phyloP scores from a whole-genome alignment of 176 grass and related monocot species.

The Oryza punctata region DNA sequence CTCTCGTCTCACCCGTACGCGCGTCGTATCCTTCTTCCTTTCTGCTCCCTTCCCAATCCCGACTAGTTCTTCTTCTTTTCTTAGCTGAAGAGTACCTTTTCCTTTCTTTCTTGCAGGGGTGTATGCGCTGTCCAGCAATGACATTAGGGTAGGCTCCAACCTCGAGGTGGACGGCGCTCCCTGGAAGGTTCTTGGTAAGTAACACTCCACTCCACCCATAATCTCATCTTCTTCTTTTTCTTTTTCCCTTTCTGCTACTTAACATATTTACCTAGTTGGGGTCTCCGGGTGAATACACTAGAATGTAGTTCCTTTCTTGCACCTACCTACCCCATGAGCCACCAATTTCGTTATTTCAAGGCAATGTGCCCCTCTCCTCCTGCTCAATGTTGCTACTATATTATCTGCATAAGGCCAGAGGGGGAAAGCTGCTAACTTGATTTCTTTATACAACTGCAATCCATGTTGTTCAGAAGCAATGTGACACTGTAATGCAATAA shows the following conservation, averaged over 20 bases:
- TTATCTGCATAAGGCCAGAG: too few relatives aligned
- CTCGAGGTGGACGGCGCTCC: constrained; percentile 87
- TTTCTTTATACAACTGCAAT: too few relatives aligned
- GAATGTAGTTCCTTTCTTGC: background rate
- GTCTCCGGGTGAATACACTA: background rate
- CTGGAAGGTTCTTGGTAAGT: constrained; percentile 73
- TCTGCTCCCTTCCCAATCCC: background rate
- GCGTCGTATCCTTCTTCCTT: background rate
- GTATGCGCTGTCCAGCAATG: constrained; percentile 85
- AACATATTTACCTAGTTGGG: too few relatives aligned
- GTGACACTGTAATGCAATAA: background rate
- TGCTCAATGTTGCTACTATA: background rate
- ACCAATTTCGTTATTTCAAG: too few relatives aligned
- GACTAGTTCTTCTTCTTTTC: background rate
- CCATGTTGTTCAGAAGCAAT: background rate
- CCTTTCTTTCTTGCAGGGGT: constrained; percentile 44
- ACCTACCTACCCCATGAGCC: background rate
- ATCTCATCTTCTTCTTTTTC: background rate
- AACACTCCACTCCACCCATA: background rate
- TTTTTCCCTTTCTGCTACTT: background rate
- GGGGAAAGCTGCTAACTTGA: too few relatives aligned
- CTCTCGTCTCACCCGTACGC: constrained; percentile 39
- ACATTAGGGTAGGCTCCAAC: constrained; percentile 85
- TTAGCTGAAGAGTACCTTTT: background rate
- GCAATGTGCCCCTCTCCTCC: constrained; percentile 14